Percentiles rank a stretch among this genome's conserved stretches.
These are phyloP conservation scores for Neoboletus brunneissimus DNA, from an alignment of 768 basidiomycete genomes.

Conservation along the genomic window DNA sequence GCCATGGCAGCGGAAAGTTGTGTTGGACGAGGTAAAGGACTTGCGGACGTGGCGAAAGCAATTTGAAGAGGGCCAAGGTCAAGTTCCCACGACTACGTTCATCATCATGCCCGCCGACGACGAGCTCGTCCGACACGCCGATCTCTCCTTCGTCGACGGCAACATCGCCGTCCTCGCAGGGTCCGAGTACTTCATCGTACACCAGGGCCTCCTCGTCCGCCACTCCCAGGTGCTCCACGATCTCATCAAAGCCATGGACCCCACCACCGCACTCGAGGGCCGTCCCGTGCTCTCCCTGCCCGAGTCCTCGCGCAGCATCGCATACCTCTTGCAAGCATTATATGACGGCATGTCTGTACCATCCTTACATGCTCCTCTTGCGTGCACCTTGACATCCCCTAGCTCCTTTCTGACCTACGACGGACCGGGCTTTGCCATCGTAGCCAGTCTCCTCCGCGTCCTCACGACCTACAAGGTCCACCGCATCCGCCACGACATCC, in stretches of 20 bases:
- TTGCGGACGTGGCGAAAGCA: conserved; percentile 1
- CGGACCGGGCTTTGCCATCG: conserved; percentile 47
- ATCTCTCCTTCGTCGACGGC: conserved; percentile 65
- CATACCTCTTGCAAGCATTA: conserved; percentile 56
- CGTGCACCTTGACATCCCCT: conserved; percentile 16
- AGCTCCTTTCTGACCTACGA: conserved; percentile 50
- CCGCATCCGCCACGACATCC: conserved; percentile 53
- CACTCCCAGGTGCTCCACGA: conserved; percentile 55
- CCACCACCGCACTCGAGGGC: conserved; percentile 44
- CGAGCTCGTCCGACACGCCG: conserved; percentile 42
- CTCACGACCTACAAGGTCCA: conserved; percentile 63
- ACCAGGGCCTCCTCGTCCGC: conserved; percentile 59
- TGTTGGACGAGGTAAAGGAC: neutral
- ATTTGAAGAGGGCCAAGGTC: conserved; percentile 10
- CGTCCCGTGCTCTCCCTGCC: conserved; percentile 52
- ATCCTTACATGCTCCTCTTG: neutral
- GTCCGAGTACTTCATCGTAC: conserved; percentile 63
- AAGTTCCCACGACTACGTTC: conserved; percentile 18
- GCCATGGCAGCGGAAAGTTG: conserved; percentile 29
- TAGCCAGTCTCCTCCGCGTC: conserved; percentile 58
- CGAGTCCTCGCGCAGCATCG: conserved; percentile 56
- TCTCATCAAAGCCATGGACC: conserved; percentile 35
- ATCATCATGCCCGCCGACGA: conserved; percentile 13
- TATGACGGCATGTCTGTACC: conserved; percentile 67
- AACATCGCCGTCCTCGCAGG: conserved; percentile 63